Evolutionary conservation across 768 basidiomycete genomes (phyloP), one percentile per base, ranked within the genome.

Genomic region (Inosperma sp.): DNA sequence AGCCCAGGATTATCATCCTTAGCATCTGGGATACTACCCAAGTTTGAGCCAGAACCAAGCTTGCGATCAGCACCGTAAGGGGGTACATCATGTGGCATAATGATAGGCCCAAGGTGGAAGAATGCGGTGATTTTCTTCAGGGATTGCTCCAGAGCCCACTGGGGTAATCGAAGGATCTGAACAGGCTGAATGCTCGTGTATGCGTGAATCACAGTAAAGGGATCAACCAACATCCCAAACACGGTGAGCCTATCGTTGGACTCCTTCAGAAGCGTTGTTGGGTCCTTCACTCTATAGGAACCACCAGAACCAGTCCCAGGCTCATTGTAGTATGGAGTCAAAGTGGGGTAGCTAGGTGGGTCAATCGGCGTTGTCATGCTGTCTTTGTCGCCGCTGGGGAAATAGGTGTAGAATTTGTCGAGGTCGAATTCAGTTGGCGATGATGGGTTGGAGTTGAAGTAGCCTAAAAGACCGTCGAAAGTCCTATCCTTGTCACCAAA

Each of bases 121-220:
- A 35, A 35, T 10, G 34, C 34, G 34, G 34, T 35, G 34, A 35
- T 35, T 35, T 35, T 35, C 34, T 35, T 35, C 34, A 35, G 34
- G 34, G 34, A 35, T 35, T 35, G 34, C 34, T 35, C 34, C 10
- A 35, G 34, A 35, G 34, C 34, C 34, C 34, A 35, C 4, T 35
- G 14, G 12, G 34, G 34, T 17, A 35, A 35, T 35, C 34, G 34
- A 4, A 35, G 34, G 34, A 35, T 35, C 10, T 35, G 34, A 35
- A 35, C 34, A 35, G 34, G 34, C 34, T 35, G 34, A 35, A 35
- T 35, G 34, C 34, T 35, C 34, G 36, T 39, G 36, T 39, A 39
- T n/a, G n/a, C 36, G 36, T 39, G 36, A 16, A 39, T 19, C 17
- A 19, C 36, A 10, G 17, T 19, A 39, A 39, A 39, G 4, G 36